Percentiles rank a stretch among this genome's conserved stretches.
These are phyloP conservation scores for Neolentinus lepideus DNA, from an alignment of 1,284 basidiomycete genomes.

Conservation along the genomic window DNA sequence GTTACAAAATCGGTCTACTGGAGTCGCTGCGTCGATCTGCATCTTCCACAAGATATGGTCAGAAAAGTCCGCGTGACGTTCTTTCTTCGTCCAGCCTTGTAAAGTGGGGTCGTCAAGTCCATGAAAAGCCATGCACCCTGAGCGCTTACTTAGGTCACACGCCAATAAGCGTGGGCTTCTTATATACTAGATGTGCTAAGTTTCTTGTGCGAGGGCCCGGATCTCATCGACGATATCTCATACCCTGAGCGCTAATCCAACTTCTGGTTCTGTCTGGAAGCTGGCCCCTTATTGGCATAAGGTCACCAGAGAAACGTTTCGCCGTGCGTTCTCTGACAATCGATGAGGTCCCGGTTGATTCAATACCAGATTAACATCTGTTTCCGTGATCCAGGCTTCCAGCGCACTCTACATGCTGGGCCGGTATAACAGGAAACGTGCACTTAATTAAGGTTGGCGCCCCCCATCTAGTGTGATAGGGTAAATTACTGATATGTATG, in stretches of 20 bases:
- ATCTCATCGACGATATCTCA: not conserved
- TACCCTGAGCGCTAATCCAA: not conserved
- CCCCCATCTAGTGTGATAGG: not conserved
- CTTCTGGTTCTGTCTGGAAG: not conserved
- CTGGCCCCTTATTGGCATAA: not conserved
- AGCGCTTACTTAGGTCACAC: not conserved
- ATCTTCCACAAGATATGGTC: too few species aligned
- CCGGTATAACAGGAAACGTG: not conserved
- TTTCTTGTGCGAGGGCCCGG: not conserved
- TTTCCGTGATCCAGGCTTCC: not conserved
- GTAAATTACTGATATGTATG: not conserved
- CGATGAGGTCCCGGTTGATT: too few species aligned
- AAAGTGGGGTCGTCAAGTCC: not conserved
- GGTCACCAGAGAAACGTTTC: not conserved
- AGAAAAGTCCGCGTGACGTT: too few species aligned
- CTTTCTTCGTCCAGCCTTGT: not conserved
- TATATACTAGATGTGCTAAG: not conserved
- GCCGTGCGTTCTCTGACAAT: not conserved
- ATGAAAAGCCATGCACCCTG: too few species aligned
- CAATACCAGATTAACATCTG: not conserved
- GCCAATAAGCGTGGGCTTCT: not conserved
- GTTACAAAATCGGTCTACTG: too few species aligned
- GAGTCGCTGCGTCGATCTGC: too few species aligned
- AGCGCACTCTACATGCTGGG: not conserved
- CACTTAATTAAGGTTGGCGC: not conserved